These are phyloP conservation scores for Colletotrichum chlorophyti DNA, from an alignment of 2,329 filamentous ascomycete genomes.

Conservation along the genomic window DNA sequence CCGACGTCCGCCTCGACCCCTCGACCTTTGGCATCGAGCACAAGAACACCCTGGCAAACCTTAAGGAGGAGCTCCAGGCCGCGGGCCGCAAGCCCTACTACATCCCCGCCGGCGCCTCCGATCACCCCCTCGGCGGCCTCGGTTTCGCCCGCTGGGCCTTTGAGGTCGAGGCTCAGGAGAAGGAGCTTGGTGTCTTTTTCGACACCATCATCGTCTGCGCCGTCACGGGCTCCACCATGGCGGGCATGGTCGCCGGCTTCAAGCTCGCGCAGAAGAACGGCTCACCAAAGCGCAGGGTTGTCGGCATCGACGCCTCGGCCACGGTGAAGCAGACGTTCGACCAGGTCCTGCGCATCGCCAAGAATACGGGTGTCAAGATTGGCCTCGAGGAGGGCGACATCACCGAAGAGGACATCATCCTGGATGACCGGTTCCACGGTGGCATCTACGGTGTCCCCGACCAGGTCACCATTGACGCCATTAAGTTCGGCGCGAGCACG, in stretches of 20 bases:
- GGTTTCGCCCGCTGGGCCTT: slow-evolving; percentile 77
- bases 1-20: slow-evolving; percentile 66
- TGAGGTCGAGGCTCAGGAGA: slow-evolving; percentile 71
- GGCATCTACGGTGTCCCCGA: slow-evolving; percentile 74
- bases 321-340: slow-evolving; percentile 67
- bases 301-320: slow-evolving; percentile 47
- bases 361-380: slow-evolving; percentile 67
- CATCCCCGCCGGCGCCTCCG: slow-evolving; percentile 74
- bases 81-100: slow-evolving; percentile 70
- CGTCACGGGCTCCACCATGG: slow-evolving; percentile 74
- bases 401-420: slow-evolving; percentile 64
- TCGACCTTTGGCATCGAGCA: slow-evolving; percentile 73
- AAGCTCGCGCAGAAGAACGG: slow-evolving; percentile 62
- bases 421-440: slow-evolving; percentile 71
- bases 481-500: slow-evolving; percentile 70
- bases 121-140: slow-evolving; percentile 73
- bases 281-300: slow-evolving; percentile 41
- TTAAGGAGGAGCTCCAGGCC: slow-evolving; percentile 59
- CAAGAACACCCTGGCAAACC: slow-evolving; percentile 63
- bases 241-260: slow-evolving; percentile 76
- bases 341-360: slow-evolving; percentile 72
- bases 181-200: slow-evolving; percentile 67
- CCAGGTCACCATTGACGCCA: slow-evolving; percentile 69
- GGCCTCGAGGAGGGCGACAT: slow-evolving; percentile 67
- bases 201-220: slow-evolving; percentile 73